A percentile compares a stretch with the other conserved stretches of the same genome.
Conservation (phyloP, 352 stramenopile genomes). For the Globisporangium splendens region DNA sequence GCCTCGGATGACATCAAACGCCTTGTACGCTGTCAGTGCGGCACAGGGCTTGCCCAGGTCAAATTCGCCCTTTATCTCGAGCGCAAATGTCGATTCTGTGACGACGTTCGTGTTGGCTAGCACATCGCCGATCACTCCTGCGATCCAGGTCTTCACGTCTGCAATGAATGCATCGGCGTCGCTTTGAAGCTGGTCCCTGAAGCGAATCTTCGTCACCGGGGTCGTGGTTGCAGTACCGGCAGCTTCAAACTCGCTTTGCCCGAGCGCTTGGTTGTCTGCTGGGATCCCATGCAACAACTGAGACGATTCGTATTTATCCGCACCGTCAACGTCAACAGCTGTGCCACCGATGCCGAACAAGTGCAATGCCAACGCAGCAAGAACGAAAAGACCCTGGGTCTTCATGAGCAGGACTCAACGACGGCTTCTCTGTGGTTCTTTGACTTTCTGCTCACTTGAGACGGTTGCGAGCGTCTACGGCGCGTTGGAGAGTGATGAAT, state of each 20-base stretch:
- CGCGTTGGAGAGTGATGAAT: too few relatives aligned
- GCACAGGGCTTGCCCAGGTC: slow-evolving; percentile 16
- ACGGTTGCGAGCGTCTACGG: too few relatives aligned
- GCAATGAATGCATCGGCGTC: slow-evolving; percentile 11
- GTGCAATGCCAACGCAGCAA: too few relatives aligned
- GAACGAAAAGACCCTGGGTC: too few relatives aligned
- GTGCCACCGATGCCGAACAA: too few relatives aligned
- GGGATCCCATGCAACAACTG: slow-evolving; percentile 5
- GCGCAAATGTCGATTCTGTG: slow-evolving; percentile 17
- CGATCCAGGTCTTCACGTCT: slow-evolving; percentile 8
- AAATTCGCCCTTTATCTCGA: slow-evolving; percentile 15
- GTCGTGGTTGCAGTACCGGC: not conserved
- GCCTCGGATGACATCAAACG: slow-evolving; percentile 16
- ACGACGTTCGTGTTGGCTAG: slow-evolving; percentile 7
- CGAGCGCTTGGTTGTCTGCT: not conserved
- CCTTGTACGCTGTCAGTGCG: slow-evolving; percentile 19
- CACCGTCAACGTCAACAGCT: too few relatives aligned
- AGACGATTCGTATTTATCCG: slow-evolving; percentile 1
- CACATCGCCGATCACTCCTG: not conserved
- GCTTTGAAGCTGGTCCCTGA: slow-evolving; percentile 8
- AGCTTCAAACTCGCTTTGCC: not conserved
- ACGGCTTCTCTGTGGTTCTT: too few relatives aligned
- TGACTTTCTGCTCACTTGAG: too few relatives aligned
- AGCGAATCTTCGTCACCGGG: slow-evolving; percentile 5
- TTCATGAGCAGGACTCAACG: too few relatives aligned